A percentile compares a stretch with the other conserved stretches of the same genome.
phyloP scores from a whole-genome alignment of 139 green algal genomes.

The Volvox reticuliferus region DNA sequence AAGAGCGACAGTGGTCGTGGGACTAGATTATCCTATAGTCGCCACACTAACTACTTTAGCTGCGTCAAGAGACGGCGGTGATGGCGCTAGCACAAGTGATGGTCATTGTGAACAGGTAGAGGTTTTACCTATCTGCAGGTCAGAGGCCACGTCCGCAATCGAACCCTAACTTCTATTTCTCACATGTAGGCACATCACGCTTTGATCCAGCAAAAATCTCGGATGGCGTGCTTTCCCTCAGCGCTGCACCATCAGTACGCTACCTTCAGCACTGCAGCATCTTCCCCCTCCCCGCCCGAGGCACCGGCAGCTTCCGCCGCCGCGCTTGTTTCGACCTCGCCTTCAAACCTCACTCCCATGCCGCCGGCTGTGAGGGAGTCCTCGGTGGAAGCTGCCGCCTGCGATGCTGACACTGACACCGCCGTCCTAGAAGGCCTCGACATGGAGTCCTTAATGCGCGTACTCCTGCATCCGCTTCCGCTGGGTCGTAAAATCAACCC shows the following conservation, averaged over 20 bases:
- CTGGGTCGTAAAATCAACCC: conserved; percentile 25
- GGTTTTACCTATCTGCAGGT: not conserved
- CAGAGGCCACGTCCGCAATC: no score
- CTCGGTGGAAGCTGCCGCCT: no score
- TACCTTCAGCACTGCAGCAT: not conserved
- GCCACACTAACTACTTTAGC: not conserved
- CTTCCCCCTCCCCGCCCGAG: not conserved
- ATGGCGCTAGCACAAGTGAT: conserved; percentile 19
- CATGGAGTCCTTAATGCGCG: conserved; percentile 25
- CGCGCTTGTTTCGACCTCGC: not conserved
- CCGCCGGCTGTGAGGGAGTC: not conserved
- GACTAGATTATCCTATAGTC: not conserved
- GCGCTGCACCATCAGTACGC: not conserved
- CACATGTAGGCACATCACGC: not conserved
- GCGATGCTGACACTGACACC: not conserved
- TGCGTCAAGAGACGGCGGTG: not conserved
- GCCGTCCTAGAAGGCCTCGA: not conserved
- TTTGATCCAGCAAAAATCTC: not conserved
- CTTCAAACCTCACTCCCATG: not conserved
- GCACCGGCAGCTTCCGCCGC: not conserved
- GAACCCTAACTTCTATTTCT: not conserved
- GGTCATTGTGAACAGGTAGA: not conserved
- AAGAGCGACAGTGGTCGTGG: not conserved
- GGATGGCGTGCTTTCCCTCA: not conserved
- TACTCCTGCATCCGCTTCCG: conserved; percentile 30